phyloP scores from a whole-genome alignment of 768 basidiomycete species.

The Collybiopsis confluens region DNA sequence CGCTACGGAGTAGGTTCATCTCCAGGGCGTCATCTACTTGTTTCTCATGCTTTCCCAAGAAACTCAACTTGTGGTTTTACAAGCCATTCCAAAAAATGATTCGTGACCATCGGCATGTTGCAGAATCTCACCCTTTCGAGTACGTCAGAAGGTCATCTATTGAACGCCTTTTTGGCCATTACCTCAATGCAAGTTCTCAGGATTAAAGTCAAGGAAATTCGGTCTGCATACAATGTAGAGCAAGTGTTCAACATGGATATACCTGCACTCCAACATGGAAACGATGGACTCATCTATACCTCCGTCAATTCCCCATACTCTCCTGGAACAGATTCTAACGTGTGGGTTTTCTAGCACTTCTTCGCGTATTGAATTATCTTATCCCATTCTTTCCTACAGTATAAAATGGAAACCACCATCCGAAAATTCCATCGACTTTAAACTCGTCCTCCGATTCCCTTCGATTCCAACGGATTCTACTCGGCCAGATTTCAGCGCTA shows the following conservation, averaged over 20 bases:
- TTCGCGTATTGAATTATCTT: slow-evolving; percentile 6
- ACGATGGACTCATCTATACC: slow-evolving; percentile 96
- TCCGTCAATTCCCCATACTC: slow-evolving; percentile 81
- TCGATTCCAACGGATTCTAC: slow-evolving; percentile 45
- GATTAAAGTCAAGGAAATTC: slow-evolving; percentile 84
- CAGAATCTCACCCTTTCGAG: slow-evolving; percentile 73
- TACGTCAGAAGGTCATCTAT: too few species aligned
- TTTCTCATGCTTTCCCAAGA: slow-evolving; percentile 37
- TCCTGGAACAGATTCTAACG: slow-evolving; percentile 81
- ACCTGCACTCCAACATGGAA: slow-evolving; percentile 82
- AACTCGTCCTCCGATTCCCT: slow-evolving; percentile 91
- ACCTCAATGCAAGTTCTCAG: slow-evolving; percentile 33
- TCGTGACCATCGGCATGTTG: slow-evolving; percentile 64
- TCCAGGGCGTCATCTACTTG: slow-evolving; percentile 9
- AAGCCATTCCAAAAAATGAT: slow-evolving; percentile 74
- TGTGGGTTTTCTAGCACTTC: slow-evolving; percentile 64
- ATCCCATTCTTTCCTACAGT: slow-evolving; percentile 34
- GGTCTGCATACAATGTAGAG: slow-evolving; percentile 81
- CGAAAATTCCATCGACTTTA: slow-evolving; percentile 98
- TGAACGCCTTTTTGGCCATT: not conserved
- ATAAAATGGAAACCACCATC: slow-evolving; percentile 99
- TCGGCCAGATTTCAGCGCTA: slow-evolving; percentile 76
- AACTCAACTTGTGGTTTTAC: slow-evolving; percentile 78
- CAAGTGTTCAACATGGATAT: slow-evolving; percentile 84
- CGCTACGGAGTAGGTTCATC: slow-evolving; percentile 76